Percentiles rank a stretch among this genome's conserved stretches.
Evolutionary conservation across 192 early-diverging fungal species (phyloP).

Genomic region (Rhizophagus sp.): DNA sequence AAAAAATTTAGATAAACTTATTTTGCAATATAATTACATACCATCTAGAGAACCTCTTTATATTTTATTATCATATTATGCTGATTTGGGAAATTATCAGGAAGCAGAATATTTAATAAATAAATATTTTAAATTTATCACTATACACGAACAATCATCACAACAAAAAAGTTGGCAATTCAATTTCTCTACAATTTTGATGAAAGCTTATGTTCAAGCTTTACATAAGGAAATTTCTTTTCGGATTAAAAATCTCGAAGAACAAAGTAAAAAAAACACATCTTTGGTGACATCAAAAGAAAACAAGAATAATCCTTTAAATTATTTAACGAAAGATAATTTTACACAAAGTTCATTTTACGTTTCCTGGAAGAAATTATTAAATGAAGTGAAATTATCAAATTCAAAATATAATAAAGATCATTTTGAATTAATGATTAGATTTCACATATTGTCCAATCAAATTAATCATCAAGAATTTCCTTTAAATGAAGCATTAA

Average conservation of each 20-base stretch:
- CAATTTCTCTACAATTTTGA: background rate
- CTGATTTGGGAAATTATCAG: background rate
- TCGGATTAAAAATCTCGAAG: background rate
- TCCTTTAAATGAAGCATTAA: background rate
- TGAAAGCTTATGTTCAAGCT: conserved; percentile 10
- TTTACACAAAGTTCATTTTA: conserved; percentile 10
- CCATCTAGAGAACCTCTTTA: conserved; percentile 7
- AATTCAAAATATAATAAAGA: conserved; percentile 3
- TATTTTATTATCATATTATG: background rate
- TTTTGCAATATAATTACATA: background rate
- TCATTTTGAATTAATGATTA: conserved; percentile 8
- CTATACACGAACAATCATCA: background rate
- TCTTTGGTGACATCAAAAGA: background rate
- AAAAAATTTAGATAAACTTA: background rate
- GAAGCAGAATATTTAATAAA: background rate
- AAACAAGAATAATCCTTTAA: no score
- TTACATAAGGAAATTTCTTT: background rate
- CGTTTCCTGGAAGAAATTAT: conserved; percentile 2
- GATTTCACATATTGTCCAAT: conserved; percentile 15
- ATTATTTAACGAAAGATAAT: background rate
- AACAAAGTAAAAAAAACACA: background rate
- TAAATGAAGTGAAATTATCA: background rate
- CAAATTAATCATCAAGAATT: conserved; percentile 8
- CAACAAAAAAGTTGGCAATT: background rate
- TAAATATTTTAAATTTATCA: background rate